Percentiles rank a stretch among this genome's conserved stretches.
These are phyloP conservation scores for Cercospora sp. DNA, from an alignment of 2,329 filamentous ascomycete species.

Conservation along the genomic window DNA sequence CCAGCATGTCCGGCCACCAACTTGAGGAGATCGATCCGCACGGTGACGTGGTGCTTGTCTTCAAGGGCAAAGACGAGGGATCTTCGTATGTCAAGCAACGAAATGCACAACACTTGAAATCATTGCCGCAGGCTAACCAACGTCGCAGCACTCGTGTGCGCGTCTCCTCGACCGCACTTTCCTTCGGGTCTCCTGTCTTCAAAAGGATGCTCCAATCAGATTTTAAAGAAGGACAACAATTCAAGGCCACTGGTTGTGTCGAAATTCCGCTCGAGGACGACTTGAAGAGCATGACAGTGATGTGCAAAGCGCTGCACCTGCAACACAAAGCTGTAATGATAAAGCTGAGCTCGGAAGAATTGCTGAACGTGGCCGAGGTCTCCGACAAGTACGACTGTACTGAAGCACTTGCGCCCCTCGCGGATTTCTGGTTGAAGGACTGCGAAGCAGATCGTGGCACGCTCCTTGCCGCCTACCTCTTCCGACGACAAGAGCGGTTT, in stretches of 20 bases:
- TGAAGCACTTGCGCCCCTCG: background rate
- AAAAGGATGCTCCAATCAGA: slow-evolving; percentile 3
- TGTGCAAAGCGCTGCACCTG: background rate
- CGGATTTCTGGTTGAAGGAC: background rate
- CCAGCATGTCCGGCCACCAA: background rate
- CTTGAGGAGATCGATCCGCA: slow-evolving; percentile 41
- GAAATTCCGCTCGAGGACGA: slow-evolving; percentile 16
- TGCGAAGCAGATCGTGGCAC: background rate
- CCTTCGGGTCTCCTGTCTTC: slow-evolving; percentile 21
- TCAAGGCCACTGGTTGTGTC: background rate
- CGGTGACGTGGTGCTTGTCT: slow-evolving; percentile 28
- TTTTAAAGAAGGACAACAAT: slow-evolving; percentile 5
- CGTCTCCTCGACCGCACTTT: slow-evolving; percentile 16
- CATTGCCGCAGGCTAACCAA: background rate
- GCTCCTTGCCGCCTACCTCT: background rate
- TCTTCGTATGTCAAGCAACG: background rate
- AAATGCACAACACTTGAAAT: background rate
- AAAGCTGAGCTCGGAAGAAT: background rate
- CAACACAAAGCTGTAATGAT: background rate
- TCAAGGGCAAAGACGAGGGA: background rate
- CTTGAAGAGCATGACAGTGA: background rate
- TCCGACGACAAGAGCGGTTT: background rate
- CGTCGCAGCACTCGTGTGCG: background rate
- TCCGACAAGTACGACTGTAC: background rate
- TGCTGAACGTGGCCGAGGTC: background rate